Evolutionary conservation across 1,284 basidiomycete genomes (phyloP).

Genomic region (Trichosporon faecale): DNA sequence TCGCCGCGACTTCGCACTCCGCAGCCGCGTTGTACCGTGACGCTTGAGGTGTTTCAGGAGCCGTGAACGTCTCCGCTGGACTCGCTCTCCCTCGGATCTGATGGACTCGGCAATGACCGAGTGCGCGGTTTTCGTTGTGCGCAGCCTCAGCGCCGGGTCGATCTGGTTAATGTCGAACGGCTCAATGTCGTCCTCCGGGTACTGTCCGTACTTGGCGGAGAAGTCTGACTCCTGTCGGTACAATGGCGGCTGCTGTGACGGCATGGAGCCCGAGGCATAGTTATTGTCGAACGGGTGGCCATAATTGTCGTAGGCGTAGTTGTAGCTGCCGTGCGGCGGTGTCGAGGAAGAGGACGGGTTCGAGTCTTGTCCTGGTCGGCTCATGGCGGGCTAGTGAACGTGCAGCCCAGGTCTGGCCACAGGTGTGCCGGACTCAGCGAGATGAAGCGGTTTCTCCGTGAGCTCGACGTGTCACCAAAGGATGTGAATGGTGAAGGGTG

Average conservation of each 20-base stretch:
- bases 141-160: conserved; percentile 77
- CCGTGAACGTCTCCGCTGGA: conserved; percentile 56
- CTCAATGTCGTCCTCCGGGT: conserved; percentile 31
- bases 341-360: background rate
- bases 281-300: conserved; percentile 5
- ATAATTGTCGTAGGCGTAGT: background rate
- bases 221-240: background rate
- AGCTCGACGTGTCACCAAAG: background rate
- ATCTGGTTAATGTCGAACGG: conserved; percentile 55
- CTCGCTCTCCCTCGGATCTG: conserved; percentile 68
- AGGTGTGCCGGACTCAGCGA: background rate
- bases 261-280: conserved; percentile 4
- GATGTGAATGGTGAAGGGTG: background rate
- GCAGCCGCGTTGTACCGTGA: conserved; percentile 5
- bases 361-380: background rate
- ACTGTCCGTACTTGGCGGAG: conserved; percentile 14
- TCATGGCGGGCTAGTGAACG: background rate
- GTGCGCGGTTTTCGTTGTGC: conserved; percentile 82
- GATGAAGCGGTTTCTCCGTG: background rate
- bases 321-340: background rate
- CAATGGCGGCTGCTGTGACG: conserved; percentile 4
- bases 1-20: conserved; percentile 4
- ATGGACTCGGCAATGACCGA: conserved; percentile 83
- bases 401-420: background rate
- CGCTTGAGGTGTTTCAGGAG: conserved; percentile 54